Percentiles rank a stretch among this genome's conserved stretches.
phyloP scores from a whole-genome alignment of 192 early-diverging fungal genomes.

The Coemansia sp. region DNA sequence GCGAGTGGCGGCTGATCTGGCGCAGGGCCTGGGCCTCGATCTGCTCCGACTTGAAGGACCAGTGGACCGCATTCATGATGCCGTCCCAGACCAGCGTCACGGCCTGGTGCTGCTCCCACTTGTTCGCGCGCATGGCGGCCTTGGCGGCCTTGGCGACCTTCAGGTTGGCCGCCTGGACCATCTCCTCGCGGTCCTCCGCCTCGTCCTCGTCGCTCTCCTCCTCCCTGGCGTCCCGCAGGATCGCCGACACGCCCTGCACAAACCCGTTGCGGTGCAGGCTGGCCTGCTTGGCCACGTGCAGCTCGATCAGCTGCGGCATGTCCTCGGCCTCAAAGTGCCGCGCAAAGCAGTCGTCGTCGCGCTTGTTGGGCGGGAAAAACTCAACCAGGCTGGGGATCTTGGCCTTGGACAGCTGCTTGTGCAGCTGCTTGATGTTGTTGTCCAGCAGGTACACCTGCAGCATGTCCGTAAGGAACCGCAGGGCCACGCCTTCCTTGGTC shows the following conservation, averaged over 20 bases:
- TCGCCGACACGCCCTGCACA: conserved; percentile 57
- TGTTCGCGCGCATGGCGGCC: conserved; percentile 38
- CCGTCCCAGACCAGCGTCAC: conserved; percentile 79
- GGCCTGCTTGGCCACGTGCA: conserved; percentile 72
- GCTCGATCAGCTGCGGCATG: conserved; percentile 82
- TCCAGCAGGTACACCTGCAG: conserved; percentile 78
- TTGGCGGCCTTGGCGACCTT: conserved; percentile 21
- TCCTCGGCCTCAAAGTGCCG: conserved; percentile 93
- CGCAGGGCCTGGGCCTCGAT: conserved; percentile 71
- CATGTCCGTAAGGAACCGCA: conserved; percentile 80
- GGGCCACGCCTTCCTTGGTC: conserved; percentile 84
- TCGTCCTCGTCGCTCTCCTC: conserved; percentile 21
- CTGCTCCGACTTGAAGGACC: conserved; percentile 76
- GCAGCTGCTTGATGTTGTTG: conserved; percentile 75
- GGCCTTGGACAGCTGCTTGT: conserved; percentile 62
- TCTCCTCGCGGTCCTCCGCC: conserved; percentile 11
- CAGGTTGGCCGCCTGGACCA: conserved; percentile 23
- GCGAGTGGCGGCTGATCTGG: conserved; percentile 67
- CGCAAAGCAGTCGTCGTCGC: conserved; percentile 81
- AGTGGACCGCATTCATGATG: conserved; percentile 76
- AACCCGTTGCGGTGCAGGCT: conserved; percentile 65
- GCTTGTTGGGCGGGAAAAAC: conserved; percentile 91
- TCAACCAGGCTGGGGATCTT: conserved; percentile 72
- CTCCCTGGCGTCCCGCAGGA: conserved; percentile 55
- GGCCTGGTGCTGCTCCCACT: conserved; percentile 75